Percentiles rank a stretch among this genome's conserved stretches.
phyloP scores from a whole-genome alignment of 2,329 filamentous ascomycete genomes.

The Davidsoniella australis region DNA sequence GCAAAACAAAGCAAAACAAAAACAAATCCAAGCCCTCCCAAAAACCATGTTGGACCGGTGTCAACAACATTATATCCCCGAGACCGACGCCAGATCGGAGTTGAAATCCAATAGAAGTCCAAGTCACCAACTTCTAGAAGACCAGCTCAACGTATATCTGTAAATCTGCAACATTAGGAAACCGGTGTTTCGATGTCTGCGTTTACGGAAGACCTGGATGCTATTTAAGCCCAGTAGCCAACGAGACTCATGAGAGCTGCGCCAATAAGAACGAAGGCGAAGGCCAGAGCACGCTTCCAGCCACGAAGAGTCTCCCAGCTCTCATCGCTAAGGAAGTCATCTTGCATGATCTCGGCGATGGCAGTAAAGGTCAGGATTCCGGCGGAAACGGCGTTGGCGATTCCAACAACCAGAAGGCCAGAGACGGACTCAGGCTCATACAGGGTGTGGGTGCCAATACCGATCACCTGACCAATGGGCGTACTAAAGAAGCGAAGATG shows the following conservation, averaged over 20 bases:
- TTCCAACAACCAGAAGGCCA: slow-evolving; percentile 52
- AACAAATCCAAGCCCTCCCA: too few species aligned
- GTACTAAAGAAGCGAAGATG: slow-evolving; percentile 27
- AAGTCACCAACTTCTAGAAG: too few species aligned
- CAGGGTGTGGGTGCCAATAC: slow-evolving; percentile 49
- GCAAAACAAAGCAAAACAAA: too few species aligned
- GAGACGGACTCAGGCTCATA: slow-evolving; percentile 51
- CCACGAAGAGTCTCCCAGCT: slow-evolving; percentile 41
- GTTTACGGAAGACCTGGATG: too few species aligned
- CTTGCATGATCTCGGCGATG: slow-evolving; percentile 52
- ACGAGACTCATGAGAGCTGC: slow-evolving; percentile 47
- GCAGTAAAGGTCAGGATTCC: slow-evolving; percentile 57
- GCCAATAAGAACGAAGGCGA: slow-evolving; percentile 38
- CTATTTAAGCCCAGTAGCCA: slow-evolving; percentile 39
- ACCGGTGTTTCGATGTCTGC: too few species aligned
- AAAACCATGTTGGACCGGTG: too few species aligned
- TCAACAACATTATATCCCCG: too few species aligned
- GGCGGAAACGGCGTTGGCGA: slow-evolving; percentile 58
- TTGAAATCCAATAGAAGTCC: too few species aligned
- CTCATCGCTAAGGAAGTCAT: slow-evolving; percentile 53
- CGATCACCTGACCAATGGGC: slow-evolving; percentile 57
- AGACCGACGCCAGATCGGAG: too few species aligned
- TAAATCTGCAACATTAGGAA: too few species aligned
- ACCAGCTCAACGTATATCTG: too few species aligned
- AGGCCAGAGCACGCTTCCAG: slow-evolving; percentile 35